Evolutionary conservation across 208 protist species (phyloP).

Genomic region (Lotmaria passim): DNA sequence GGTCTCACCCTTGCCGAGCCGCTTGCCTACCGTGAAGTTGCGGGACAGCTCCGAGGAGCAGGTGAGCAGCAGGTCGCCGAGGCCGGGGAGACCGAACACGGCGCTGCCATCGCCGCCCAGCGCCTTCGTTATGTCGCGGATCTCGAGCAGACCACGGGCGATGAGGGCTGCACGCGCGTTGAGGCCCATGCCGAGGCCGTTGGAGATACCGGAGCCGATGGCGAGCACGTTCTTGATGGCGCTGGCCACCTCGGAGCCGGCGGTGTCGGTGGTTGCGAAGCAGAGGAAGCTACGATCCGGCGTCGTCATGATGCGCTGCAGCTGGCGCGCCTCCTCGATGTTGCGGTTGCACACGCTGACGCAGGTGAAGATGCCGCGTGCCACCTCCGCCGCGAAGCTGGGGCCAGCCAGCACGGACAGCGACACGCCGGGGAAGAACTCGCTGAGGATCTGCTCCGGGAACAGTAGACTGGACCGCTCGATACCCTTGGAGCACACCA

Average conservation of each 20-base stretch:
- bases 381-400: constrained; percentile 91
- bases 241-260: constrained; percentile 90
- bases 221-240: constrained; percentile 92
- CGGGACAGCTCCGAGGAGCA: constrained; percentile 88
- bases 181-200: constrained; percentile 70
- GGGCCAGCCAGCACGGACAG: constrained; percentile 84
- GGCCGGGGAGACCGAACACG: constrained; percentile 86
- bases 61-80: constrained; percentile 90
- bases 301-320: constrained; percentile 83
- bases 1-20: constrained; percentile 73
- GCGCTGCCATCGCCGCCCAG: constrained; percentile 79
- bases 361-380: constrained; percentile 73
- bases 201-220: constrained; percentile 79
- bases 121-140: constrained; percentile 79
- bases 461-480: constrained; percentile 80
- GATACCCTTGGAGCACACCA: constrained; percentile 87
- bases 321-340: constrained; percentile 57
- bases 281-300: constrained; percentile 75
- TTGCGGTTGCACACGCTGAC: constrained; percentile 70
- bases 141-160: constrained; percentile 84
- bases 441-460: constrained; percentile 76
- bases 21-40: constrained; percentile 88
- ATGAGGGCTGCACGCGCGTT: constrained; percentile 89
- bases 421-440: constrained; percentile 63
- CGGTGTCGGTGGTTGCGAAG: constrained; percentile 80